Evolutionary conservation across 2,329 filamentous ascomycete species (phyloP).

Genomic region (Cladosporium halotolerans): DNA sequence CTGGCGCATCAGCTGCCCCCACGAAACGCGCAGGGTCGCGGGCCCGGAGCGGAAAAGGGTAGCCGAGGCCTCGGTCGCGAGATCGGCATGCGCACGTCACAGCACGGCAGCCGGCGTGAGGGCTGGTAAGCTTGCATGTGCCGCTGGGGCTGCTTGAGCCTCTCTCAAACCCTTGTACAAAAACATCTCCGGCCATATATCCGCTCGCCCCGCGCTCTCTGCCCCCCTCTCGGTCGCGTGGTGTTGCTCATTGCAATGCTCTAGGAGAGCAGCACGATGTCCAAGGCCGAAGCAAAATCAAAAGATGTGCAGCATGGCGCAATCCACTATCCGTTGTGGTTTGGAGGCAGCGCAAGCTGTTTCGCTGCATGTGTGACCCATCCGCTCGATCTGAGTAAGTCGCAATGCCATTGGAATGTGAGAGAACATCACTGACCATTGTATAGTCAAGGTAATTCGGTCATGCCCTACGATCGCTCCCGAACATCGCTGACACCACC

Average conservation of each 20-base stretch:
- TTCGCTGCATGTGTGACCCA: conserved; percentile 89
- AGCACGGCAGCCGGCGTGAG: neutral
- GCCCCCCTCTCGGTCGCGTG: conserved; percentile 2
- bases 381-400: conserved; percentile 81
- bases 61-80: too few relatives aligned
- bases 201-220: neutral
- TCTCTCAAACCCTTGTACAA: neutral
- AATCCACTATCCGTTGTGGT: conserved; percentile 61
- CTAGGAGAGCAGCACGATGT: conserved; percentile 27
- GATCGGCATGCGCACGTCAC: too few relatives aligned
- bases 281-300: conserved; percentile 37
- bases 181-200: neutral
- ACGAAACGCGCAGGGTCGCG: too few relatives aligned
- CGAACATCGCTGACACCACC: conserved; percentile 6
- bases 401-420: neutral
- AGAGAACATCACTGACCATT: conserved; percentile 25
- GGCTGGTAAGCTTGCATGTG: neutral
- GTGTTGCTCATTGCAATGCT: conserved; percentile 3
- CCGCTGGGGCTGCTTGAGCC: neutral
- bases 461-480: neutral
- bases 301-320: conserved; percentile 36
- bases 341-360: conserved; percentile 89
- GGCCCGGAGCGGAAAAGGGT: too few relatives aligned
- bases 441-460: conserved; percentile 40
- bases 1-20: too few relatives aligned